These are phyloP conservation scores for Diplodia seriata DNA, from an alignment of 2,329 filamentous ascomycete genomes.

Conservation along the genomic window DNA sequence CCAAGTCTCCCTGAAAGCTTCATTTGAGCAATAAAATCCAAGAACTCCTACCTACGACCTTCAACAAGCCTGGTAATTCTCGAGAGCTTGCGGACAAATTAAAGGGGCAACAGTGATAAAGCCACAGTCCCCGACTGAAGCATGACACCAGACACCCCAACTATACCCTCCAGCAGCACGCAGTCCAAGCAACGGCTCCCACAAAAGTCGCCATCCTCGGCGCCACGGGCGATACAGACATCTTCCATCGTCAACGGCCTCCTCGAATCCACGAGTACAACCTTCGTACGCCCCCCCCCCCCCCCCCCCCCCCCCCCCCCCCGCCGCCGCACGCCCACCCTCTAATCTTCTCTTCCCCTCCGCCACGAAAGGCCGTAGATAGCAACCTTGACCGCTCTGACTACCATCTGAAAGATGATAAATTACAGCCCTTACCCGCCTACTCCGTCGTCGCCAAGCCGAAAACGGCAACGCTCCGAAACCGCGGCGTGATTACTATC, in stretches of 20 bases:
- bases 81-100: background rate
- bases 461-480: no score
- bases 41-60: background rate
- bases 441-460: no score
- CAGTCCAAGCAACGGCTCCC: background rate
- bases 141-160: background rate
- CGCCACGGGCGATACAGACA: slow-evolving; percentile 54
- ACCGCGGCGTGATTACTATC: no score
- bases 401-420: no score
- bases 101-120: background rate
- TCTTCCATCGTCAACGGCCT: slow-evolving; percentile 50
- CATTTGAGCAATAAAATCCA: background rate
- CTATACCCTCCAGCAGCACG: background rate
- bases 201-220: slow-evolving; percentile 49
- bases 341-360: background rate
- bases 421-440: no score
- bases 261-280: slow-evolving; percentile 35
- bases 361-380: no score
- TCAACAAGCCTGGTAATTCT: background rate
- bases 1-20: background rate
- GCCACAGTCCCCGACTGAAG: background rate
- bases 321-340: slow-evolving; percentile 20
- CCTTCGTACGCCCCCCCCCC: slow-evolving; percentile 6
- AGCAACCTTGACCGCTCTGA: no score
- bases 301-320: no score